These are phyloP conservation scores for Tricholomella constricta DNA, from an alignment of 768 basidiomycete species.

Conservation along the genomic window DNA sequence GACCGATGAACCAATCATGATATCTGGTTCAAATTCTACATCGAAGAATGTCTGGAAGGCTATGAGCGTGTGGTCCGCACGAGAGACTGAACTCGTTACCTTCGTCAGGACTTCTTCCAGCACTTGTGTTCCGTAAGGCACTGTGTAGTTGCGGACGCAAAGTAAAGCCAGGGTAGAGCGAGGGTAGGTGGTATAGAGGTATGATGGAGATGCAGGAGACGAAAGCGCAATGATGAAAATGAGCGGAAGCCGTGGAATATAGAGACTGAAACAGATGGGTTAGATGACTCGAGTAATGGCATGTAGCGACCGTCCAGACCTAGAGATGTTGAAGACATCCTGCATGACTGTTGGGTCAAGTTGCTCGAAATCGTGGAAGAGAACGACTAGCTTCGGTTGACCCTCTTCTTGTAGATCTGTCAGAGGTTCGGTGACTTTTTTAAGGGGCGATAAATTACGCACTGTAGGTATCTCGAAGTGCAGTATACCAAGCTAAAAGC, in stretches of 20 bases:
- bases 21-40: slow-evolving; percentile 54
- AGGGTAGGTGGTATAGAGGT: slow-evolving; percentile 60
- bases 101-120: slow-evolving; percentile 57
- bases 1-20: slow-evolving; percentile 60
- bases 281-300: neutral
- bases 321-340: slow-evolving; percentile 73
- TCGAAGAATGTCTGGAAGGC: slow-evolving; percentile 65
- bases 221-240: slow-evolving; percentile 66
- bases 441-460: neutral
- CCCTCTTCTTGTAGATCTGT: slow-evolving; percentile 9
- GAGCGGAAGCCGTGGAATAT: slow-evolving; percentile 55
- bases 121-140: slow-evolving; percentile 49
- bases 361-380: slow-evolving; percentile 77
- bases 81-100: slow-evolving; percentile 25
- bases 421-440: neutral
- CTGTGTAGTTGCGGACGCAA: slow-evolving; percentile 50
- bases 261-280: slow-evolving; percentile 41
- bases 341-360: slow-evolving; percentile 63
- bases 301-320: slow-evolving; percentile 38
- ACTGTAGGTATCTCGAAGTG: slow-evolving; percentile 41
- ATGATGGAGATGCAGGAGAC: slow-evolving; percentile 57
- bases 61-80: neutral
- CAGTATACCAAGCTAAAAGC: slow-evolving; percentile 61
- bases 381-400: slow-evolving; percentile 48
- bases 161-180: slow-evolving; percentile 60